Evolutionary conservation across 1,284 basidiomycete species (phyloP).

Genomic region (Cystobasidiaceae sp.): DNA sequence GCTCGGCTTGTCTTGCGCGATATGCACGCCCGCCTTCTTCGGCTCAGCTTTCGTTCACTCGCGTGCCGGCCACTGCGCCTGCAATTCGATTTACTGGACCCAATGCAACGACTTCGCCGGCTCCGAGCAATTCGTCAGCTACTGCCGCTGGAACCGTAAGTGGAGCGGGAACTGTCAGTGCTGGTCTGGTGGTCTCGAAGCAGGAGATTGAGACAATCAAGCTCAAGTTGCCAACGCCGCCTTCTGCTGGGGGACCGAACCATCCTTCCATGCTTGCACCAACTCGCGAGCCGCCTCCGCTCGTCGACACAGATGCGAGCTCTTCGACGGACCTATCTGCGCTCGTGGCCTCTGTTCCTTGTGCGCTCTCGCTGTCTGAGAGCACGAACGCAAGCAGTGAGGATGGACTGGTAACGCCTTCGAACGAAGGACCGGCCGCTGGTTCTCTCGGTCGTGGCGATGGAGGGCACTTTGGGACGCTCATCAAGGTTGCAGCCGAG

Average conservation of each 20-base stretch:
- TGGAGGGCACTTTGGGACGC: too few relatives aligned
- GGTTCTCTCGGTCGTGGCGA: too few relatives aligned
- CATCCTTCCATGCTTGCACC: not conserved
- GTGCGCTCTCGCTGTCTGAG: not conserved
- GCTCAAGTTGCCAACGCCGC: conserved; percentile 5
- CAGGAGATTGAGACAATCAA: too few relatives aligned
- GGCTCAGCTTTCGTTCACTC: not conserved
- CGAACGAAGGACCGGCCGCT: too few relatives aligned
- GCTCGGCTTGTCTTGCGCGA: not conserved
- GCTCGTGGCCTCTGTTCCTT: not conserved
- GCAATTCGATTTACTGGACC: not conserved
- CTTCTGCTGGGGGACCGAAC: too few relatives aligned
- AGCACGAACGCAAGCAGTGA: not conserved
- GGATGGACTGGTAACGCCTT: not conserved
- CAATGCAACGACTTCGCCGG: not conserved
- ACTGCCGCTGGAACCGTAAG: not conserved
- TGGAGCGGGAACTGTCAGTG: too few relatives aligned
- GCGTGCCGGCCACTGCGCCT: not conserved
- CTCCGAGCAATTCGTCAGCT: not conserved
- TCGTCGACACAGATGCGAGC: not conserved
- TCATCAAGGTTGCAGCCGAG: too few relatives aligned
- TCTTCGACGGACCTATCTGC: not conserved
- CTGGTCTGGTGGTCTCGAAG: too few relatives aligned
- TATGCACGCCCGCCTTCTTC: not conserved
- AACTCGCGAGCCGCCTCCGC: too few relatives aligned